Evolutionary conservation across 2,329 filamentous ascomycete species (phyloP).

Genomic region (Sarocladiaceae sp.): DNA sequence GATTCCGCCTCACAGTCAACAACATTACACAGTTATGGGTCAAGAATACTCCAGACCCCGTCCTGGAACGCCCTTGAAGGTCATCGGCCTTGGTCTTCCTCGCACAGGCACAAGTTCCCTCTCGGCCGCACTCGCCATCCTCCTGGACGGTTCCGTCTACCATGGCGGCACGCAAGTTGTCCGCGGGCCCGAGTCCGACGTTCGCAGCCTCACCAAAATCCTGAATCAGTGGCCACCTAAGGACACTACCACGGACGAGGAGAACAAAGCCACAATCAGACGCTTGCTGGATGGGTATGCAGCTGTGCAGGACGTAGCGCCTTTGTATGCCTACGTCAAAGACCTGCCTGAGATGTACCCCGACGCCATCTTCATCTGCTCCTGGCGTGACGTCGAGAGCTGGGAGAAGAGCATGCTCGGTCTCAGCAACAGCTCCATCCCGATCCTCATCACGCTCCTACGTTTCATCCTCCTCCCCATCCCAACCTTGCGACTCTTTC

Average conservation of each 20-base stretch:
- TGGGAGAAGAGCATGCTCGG: constrained; percentile 16
- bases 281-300: constrained; percentile 5
- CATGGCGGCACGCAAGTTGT: constrained; percentile 18
- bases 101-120: constrained; percentile 20
- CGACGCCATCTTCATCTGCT: constrained; percentile 16
- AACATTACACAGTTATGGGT: constrained; percentile 11
- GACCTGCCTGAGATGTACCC: constrained; percentile 15
- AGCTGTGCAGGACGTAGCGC: constrained; percentile 1
- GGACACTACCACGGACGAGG: not conserved
- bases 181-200: constrained; percentile 14
- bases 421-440: not conserved
- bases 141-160: constrained; percentile 18
- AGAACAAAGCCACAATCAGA: constrained; percentile 2
- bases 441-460: constrained; percentile 10
- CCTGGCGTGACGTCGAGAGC: constrained; percentile 13
- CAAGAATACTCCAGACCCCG: constrained; percentile 17
- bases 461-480: constrained; percentile 14
- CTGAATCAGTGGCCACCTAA: constrained; percentile 2
- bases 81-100: constrained; percentile 21
- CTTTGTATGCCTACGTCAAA: not conserved
- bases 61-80: constrained; percentile 15
- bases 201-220: constrained; percentile 13
- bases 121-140: constrained; percentile 17
- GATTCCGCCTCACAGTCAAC: not conserved
- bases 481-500: constrained; percentile 15